phyloP scores from a whole-genome alignment of 2,329 filamentous ascomycete genomes.

The Raffaelea ambrosiae region DNA sequence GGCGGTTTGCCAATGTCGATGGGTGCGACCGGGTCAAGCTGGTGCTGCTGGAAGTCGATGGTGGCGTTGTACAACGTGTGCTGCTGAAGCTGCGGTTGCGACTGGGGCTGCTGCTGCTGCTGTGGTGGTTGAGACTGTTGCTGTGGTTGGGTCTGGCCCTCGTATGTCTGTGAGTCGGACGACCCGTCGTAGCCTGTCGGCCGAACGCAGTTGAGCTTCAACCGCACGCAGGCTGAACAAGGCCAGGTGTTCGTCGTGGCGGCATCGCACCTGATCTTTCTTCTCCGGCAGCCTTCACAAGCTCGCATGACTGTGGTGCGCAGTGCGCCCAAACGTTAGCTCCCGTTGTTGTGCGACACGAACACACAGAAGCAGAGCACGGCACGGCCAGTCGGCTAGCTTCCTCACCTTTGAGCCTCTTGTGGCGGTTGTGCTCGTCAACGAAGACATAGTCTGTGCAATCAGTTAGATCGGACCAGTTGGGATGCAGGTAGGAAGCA shows the following conservation, averaged over 20 bases:
- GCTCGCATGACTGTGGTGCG: slow-evolving; percentile 83
- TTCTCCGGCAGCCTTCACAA: slow-evolving; percentile 86
- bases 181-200: slow-evolving; percentile 71
- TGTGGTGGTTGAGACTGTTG: slow-evolving; percentile 17
- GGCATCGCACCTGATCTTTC: slow-evolving; percentile 97
- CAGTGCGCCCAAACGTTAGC: too few relatives aligned
- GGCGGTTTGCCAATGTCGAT: slow-evolving; percentile 21
- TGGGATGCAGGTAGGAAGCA: background rate
- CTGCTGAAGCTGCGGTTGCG: slow-evolving; percentile 35
- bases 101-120: slow-evolving; percentile 29
- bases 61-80: slow-evolving; percentile 33
- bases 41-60: slow-evolving; percentile 8
- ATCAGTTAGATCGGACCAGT: slow-evolving; percentile 18
- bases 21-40: slow-evolving; percentile 3
- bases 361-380: too few relatives aligned
- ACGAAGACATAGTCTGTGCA: slow-evolving; percentile 91
- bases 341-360: too few relatives aligned
- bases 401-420: slow-evolving; percentile 76
- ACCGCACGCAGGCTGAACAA: slow-evolving; percentile 82
- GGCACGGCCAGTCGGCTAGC: slow-evolving; percentile 1
- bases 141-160: slow-evolving; percentile 40
- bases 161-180: slow-evolving; percentile 37
- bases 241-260: slow-evolving; percentile 97
- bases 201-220: slow-evolving; percentile 89
- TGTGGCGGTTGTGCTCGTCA: slow-evolving; percentile 96